Evolutionary conservation across 1,284 basidiomycete genomes (phyloP).

Genomic region (Fomes fomentarius): DNA sequence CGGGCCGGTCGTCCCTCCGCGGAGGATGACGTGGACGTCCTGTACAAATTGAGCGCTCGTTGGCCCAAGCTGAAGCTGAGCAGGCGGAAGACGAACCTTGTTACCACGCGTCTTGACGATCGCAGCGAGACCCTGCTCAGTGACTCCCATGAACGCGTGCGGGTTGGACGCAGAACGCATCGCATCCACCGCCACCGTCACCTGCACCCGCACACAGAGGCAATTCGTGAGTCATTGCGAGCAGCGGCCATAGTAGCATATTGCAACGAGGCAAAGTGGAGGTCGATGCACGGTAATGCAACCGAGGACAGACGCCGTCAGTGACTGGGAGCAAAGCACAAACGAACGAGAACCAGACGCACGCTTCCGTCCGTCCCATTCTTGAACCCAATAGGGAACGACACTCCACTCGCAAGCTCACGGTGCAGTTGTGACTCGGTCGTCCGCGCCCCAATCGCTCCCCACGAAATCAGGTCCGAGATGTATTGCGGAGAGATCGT

Average conservation of each 20-base stretch:
- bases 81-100: conserved; percentile 33
- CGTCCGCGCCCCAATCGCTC: conserved; percentile 96
- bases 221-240: background rate
- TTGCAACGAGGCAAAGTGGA: background rate
- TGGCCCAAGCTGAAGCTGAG: too few relatives aligned
- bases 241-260: background rate
- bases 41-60: too few relatives aligned
- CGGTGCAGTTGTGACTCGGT: conserved; percentile 95
- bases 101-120: conserved; percentile 97
- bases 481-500: conserved; percentile 90
- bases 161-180: conserved; percentile 93
- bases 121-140: conserved; percentile 90
- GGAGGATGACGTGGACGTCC: conserved; percentile 92
- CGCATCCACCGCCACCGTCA: conserved; percentile 89
- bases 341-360: conserved; percentile 21
- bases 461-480: conserved; percentile 89
- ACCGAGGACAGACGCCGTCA: background rate
- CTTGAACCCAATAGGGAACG: conserved; percentile 97
- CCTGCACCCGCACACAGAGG: conserved; percentile 25
- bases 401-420: conserved; percentile 89
- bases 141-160: conserved; percentile 98
- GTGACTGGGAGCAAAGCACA: background rate
- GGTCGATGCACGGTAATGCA: background rate
- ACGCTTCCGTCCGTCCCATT: conserved; percentile 97
- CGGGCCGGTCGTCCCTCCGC: conserved; percentile 87